Percentiles rank a stretch among this genome's conserved stretches.
Evolutionary conservation across 306 rosid species (phyloP).

Genomic region (Castanea mollissima): DNA sequence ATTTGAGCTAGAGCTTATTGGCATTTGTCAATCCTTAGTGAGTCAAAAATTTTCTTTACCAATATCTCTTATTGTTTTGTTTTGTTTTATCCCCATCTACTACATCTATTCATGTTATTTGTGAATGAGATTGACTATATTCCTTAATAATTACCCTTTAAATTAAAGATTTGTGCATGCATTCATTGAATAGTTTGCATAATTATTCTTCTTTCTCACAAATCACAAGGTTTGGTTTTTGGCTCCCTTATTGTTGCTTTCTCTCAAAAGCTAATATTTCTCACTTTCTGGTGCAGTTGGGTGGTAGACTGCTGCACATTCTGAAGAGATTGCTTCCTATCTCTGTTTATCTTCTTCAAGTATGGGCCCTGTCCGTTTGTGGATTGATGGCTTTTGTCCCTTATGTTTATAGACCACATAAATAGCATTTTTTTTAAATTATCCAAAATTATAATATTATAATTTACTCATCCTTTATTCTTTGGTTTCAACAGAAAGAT

Average conservation of each 20-base stretch:
- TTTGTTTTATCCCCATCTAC: background rate
- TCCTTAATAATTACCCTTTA: background rate
- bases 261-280: conserved; percentile 18
- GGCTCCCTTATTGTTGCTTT: conserved; percentile 13
- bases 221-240: background rate
- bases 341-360: conserved; percentile 92
- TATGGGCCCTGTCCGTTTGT: conserved; percentile 27
- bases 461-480: background rate
- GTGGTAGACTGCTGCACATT: conserved; percentile 80
- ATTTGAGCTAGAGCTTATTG: background rate
- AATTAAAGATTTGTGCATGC: background rate
- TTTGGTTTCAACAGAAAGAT: conserved; percentile 68
- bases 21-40: background rate
- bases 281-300: conserved; percentile 66
- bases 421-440: background rate
- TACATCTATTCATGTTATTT: background rate
- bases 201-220: background rate
- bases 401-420: conserved; percentile 10
- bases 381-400: conserved; percentile 12
- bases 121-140: background rate
- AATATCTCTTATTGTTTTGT: background rate
- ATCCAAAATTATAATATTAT: background rate
- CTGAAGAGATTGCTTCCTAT: conserved; percentile 96
- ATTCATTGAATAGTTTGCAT: background rate
- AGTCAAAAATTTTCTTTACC: background rate